Base-by-base conservation (phyloP, 2,329 filamentous ascomycete genomes). In the Aciculosporium take region DNA sequence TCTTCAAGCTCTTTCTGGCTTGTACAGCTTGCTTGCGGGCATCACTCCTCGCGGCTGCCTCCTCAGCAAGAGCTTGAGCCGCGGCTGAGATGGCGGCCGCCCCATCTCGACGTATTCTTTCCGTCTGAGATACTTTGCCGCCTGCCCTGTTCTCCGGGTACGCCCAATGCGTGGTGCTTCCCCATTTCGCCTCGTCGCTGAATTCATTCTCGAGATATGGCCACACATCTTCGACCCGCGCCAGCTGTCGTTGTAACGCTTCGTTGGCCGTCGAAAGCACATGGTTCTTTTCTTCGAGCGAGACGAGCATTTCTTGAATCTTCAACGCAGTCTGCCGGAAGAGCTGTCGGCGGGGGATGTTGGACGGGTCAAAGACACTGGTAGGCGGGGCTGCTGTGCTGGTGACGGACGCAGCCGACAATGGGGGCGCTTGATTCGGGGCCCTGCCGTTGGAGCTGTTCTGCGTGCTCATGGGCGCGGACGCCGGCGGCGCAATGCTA, bases 251-350 rank as follows among this genome's bases (percentile, higher is more conserved):
- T 49, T 85, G 77, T 10, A 96, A 75, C 35, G 88, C 85, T 51
- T 94, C 84, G 53, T 89, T 91, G 41, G 91, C 89, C 13, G 89
- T 93, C 29, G 84, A 82, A 43, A 96, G 82, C 51, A 98, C 91
- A 51, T 95, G 88, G 51, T 95, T 94, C 65, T 98, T 98, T 64
- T 98, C 91, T 56, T 98, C 91, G 29, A 96, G 73, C 1, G 88
- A 89, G 37, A 86, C 77, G 34, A 96, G 76, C 69, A 96, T 83
- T 51, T 88, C 83, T 49, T 81, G 76, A 40, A 94, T 80, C 49
- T 83, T 81, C 52, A 78, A 71, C 29, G 86, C 80, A 40, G 89
- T 78, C 45, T 85, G 79, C 52, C 79, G 76, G 57, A 89, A 94
- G 32, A 88, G 68, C 53, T 82, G 75, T 49, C 85, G 78, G 48